phyloP scores from a whole-genome alignment of 2,329 filamentous ascomycete genomes.

The Juglanconis sp. region DNA sequence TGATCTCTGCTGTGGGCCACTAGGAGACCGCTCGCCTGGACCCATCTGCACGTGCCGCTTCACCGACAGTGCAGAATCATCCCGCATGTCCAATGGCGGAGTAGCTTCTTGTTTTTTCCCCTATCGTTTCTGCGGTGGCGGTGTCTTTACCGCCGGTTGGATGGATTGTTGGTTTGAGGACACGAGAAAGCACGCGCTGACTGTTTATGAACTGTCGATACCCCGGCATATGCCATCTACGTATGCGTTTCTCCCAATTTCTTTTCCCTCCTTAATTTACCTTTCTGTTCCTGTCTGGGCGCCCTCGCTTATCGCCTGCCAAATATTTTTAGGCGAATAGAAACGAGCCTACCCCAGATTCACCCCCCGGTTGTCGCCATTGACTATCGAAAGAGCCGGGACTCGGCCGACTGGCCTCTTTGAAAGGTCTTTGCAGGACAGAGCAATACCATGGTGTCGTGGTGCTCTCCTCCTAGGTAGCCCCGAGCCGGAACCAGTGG shows the following conservation, averaged over 20 bases:
- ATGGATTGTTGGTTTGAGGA: not conserved
- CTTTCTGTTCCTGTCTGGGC: not conserved
- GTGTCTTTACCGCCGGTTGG: not conserved
- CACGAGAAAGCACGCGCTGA: not conserved
- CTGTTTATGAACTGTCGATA: not conserved
- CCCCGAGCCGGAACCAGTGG: not conserved
- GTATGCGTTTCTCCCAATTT: not conserved
- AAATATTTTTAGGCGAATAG: not conserved
- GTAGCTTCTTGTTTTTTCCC: not conserved
- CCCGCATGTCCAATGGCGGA: not conserved
- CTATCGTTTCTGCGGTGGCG: not conserved
- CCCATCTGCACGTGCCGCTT: constrained; percentile 8
- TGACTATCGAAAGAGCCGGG: not conserved
- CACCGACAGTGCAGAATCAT: constrained; percentile 3
- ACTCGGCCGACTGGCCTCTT: not conserved
- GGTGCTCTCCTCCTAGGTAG: not conserved
- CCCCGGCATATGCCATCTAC: not conserved
- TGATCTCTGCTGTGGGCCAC: not conserved
- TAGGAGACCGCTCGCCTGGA: not conserved
- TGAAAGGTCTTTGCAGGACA: not conserved
- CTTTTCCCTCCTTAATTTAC: not conserved
- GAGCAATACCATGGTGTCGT: constrained; percentile 6
- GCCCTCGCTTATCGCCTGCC: not conserved
- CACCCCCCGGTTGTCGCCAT: not conserved
- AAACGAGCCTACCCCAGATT: not conserved